Conservation (phyloP, 805 yeast species). For the Millerozyma miso region DNA sequence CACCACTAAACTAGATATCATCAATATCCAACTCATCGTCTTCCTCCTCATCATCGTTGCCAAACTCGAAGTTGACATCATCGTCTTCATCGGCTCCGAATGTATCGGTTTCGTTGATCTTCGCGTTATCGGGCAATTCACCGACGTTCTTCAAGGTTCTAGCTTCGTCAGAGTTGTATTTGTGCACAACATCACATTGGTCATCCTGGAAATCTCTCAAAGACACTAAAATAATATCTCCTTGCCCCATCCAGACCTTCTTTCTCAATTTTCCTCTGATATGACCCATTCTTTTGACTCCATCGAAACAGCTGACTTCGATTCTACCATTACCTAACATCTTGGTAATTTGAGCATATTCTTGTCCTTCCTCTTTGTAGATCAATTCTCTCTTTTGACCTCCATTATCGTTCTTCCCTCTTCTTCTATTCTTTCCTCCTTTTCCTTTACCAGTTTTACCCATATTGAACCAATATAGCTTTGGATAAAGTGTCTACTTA, state of each 20-base stretch:
- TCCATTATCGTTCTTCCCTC: conserved; percentile 94
- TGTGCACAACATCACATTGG: conserved; percentile 96
- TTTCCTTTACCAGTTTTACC: conserved; percentile 74
- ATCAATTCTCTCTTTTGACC: conserved; percentile 92
- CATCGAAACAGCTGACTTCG: conserved; percentile 94
- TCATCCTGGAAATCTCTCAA: conserved; percentile 98
- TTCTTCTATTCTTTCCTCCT: conserved; percentile 93
- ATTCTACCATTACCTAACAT: conserved; percentile 98
- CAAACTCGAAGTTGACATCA: conserved; percentile 97
- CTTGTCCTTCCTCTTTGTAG: conserved; percentile 94
- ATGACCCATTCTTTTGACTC: conserved; percentile 90
- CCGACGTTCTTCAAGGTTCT: conserved; percentile 93
- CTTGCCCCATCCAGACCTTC: conserved; percentile 99
- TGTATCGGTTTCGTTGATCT: conserved; percentile 95
- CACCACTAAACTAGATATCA: conserved; percentile 59
- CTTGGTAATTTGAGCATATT: conserved; percentile 95
- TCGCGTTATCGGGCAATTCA: conserved; percentile 95
- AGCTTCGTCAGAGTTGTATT: conserved; percentile 96
- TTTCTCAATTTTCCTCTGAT: conserved; percentile 98
- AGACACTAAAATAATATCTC: conserved; percentile 93
- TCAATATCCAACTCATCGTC: conserved; percentile 78
- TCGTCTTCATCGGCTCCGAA: conserved; percentile 96
- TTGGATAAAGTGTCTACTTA: background rate
- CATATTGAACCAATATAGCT: conserved; percentile 37
- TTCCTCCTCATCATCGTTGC: conserved; percentile 80